Evolutionary conservation across 129 eudicot genomes (phyloP).

Genomic region (Helichrysum umbraculigerum): DNA sequence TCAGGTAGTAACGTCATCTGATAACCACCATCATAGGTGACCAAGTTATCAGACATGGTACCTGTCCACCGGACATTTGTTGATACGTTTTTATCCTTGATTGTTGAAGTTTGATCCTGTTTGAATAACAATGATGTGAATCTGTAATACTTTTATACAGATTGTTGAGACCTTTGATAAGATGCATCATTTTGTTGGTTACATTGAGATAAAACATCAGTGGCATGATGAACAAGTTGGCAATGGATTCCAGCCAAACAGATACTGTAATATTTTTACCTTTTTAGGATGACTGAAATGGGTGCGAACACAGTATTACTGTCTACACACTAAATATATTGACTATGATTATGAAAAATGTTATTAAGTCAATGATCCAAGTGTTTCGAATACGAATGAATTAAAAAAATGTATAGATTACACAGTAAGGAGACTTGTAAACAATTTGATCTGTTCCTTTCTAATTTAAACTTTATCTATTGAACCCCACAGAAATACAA

Average conservation of each 20-base stretch:
- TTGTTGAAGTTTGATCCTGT: slow-evolving; percentile 65
- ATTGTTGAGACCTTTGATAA: background rate
- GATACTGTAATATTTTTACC: background rate
- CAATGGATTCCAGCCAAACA: background rate
- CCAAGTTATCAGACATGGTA: slow-evolving; percentile 51
- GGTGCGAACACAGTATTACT: background rate
- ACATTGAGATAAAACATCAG: background rate
- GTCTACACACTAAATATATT: background rate
- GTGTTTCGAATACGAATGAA: background rate
- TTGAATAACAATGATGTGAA: slow-evolving; percentile 2
- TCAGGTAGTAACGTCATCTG: slow-evolving; percentile 79
- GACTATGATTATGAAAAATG: background rate
- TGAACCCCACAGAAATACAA: background rate
- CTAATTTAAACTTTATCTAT: background rate
- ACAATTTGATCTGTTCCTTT: background rate
- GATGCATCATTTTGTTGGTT: slow-evolving; percentile 7
- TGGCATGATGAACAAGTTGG: background rate
- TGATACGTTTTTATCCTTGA: slow-evolving; percentile 45
- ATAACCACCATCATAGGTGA: slow-evolving; percentile 73
- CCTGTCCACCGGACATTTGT: slow-evolving; percentile 78
- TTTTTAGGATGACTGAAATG: background rate
- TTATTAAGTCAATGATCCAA: background rate
- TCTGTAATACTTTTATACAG: slow-evolving; percentile 2
- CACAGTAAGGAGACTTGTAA: background rate
- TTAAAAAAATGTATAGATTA: background rate